Evolutionary conservation across 169 alveolate genomes (phyloP).

Genomic region (Plasmodium adleri): DNA sequence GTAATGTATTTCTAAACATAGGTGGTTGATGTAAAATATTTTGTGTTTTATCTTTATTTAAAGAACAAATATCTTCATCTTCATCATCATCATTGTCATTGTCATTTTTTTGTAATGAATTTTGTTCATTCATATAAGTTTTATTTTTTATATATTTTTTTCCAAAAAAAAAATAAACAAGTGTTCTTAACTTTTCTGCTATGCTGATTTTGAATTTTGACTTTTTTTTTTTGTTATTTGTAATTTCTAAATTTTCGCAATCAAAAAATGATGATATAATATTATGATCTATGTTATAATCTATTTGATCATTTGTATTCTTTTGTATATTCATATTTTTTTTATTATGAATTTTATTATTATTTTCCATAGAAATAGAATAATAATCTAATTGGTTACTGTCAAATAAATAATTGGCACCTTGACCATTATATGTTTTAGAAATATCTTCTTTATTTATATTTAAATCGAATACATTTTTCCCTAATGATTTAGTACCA

Average conservation of each 20-base stretch:
- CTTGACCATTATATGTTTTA: not conserved
- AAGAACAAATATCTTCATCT: not conserved
- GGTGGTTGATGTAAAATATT: conserved; percentile 70
- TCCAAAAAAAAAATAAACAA: conserved; percentile 10
- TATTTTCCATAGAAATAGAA: conserved; percentile 34
- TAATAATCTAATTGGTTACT: conserved; percentile 49
- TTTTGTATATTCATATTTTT: not conserved
- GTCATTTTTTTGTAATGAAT: not conserved
- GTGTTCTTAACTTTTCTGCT: conserved; percentile 10
- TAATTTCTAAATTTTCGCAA: conserved; percentile 18
- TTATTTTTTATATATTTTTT: not conserved
- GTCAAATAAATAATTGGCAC: conserved; percentile 32
- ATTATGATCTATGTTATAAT: not conserved
- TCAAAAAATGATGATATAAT: conserved; percentile 22
- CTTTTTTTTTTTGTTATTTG: conserved; percentile 11
- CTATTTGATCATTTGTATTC: conserved; percentile 1
- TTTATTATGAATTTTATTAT: not conserved
- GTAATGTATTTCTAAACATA: conserved; percentile 66
- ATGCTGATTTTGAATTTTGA: conserved; percentile 3
- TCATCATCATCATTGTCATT: too few species aligned
- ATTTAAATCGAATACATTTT: conserved; percentile 79
- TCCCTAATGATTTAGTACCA: conserved; percentile 81
- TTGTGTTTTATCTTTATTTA: not conserved
- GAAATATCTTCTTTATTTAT: conserved; percentile 14
- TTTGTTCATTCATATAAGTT: conserved; percentile 12